These are phyloP conservation scores for Lumnitzera racemosa DNA, from an alignment of 345 rosid genomes.

Conservation along the genomic window DNA sequence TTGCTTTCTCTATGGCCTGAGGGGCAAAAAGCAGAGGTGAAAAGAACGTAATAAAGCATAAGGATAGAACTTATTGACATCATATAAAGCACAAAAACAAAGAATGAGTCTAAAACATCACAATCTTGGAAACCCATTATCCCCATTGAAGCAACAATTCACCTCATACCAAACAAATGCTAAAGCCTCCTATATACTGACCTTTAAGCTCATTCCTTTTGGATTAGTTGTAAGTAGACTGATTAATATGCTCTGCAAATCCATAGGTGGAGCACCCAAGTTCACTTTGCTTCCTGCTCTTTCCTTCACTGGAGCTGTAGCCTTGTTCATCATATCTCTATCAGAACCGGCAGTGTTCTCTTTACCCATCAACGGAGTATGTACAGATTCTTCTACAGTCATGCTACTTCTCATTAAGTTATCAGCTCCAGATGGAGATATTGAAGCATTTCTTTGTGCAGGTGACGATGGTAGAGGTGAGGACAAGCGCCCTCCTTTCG, in stretches of 20 bases:
- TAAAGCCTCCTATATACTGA: conserved; percentile 13
- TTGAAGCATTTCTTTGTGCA: conserved; percentile 38
- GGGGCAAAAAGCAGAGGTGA: conserved; percentile 1
- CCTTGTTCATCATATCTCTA: conserved; percentile 45
- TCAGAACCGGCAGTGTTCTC: conserved; percentile 38
- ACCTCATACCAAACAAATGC: neutral
- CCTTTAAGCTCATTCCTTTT: conserved; percentile 84
- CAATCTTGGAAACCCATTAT: neutral
- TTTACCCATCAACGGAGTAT: conserved; percentile 32
- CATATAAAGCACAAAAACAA: neutral
- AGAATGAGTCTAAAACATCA: neutral
- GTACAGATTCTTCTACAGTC: conserved; percentile 31
- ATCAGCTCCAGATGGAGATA: conserved; percentile 48
- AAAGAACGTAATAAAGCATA: conserved; percentile 9
- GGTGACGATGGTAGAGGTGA: conserved; percentile 71
- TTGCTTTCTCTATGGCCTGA: conserved; percentile 83
- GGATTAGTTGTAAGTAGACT: conserved; percentile 64
- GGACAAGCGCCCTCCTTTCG: conserved; percentile 48
- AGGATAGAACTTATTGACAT: neutral
- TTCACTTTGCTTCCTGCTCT: conserved; percentile 34
- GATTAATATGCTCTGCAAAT: conserved; percentile 54
- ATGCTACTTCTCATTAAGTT: conserved; percentile 31
- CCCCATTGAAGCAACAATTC: neutral
- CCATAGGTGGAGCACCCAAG: conserved; percentile 38
- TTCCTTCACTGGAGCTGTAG: conserved; percentile 29